Conservation (phyloP, 2,329 filamentous ascomycete species). For the Aciculosporium take region DNA sequence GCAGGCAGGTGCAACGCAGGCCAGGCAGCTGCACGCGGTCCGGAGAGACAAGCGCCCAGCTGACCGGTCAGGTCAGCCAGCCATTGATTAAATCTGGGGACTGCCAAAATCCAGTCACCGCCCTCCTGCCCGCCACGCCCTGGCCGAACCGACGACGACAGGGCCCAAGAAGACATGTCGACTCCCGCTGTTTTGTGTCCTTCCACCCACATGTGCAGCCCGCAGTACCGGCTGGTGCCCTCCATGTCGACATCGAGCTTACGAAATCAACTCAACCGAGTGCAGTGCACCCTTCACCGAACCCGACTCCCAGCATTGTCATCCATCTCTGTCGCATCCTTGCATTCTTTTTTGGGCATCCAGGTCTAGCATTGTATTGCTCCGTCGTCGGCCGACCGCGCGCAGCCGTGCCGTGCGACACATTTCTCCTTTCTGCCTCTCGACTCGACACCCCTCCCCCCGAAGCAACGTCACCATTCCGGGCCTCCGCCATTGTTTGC, state of each 20-base stretch:
- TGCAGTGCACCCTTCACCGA: neutral
- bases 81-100: too few relatives aligned
- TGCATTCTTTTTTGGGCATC: neutral
- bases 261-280: neutral
- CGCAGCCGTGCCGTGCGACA: slow-evolving; percentile 4
- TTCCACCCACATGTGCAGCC: too few relatives aligned
- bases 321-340: neutral
- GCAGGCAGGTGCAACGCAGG: too few relatives aligned
- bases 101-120: too few relatives aligned
- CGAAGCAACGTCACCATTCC: neutral
- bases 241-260: neutral
- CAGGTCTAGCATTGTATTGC: neutral
- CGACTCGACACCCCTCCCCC: neutral
- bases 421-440: slow-evolving; percentile 3
- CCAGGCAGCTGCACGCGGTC: neutral
- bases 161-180: neutral
- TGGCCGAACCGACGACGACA: slow-evolving; percentile 1
- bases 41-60: too few relatives aligned
- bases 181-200: too few relatives aligned
- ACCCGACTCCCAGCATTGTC: neutral
- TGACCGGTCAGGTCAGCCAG: too few relatives aligned
- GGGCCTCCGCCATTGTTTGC: neutral
- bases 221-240: too few relatives aligned
- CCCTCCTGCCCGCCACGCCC: neutral
- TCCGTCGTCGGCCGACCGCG: slow-evolving; percentile 1